Evolutionary conservation across 345 rosid genomes (phyloP).

Genomic region (Arabidopsis arenosa): DNA sequence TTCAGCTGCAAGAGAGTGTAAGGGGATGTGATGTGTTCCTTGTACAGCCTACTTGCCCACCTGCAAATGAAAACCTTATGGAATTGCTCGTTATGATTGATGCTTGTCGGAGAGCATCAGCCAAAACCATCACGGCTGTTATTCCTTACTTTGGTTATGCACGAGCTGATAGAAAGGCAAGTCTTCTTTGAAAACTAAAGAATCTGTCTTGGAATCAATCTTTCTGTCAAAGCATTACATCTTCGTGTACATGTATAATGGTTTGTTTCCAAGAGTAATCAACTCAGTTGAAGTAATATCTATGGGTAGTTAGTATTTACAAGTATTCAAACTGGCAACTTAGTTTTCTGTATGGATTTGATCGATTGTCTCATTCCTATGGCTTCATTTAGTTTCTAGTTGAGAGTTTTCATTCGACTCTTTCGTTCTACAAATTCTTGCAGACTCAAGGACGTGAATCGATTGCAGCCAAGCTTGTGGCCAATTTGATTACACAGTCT

Average conservation of each 20-base stretch:
- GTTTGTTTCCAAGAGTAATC: not conserved
- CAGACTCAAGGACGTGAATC: constrained; percentile 99
- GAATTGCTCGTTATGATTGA: constrained; percentile 95
- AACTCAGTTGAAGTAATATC: not conserved
- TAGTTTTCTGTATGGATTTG: constrained; percentile 12
- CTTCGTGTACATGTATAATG: not conserved
- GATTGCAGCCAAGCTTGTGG: constrained; percentile 69
- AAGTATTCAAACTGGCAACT: not conserved
- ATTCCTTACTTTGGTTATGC: constrained; percentile 99
- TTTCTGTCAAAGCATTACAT: not conserved
- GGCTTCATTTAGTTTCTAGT: constrained; percentile 12
- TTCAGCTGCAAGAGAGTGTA: constrained; percentile 98
- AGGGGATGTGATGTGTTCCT: constrained; percentile 97
- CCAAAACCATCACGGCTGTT: constrained; percentile 89
- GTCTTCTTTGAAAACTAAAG: not conserved
- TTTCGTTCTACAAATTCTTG: constrained; percentile 11
- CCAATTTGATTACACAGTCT: constrained; percentile 61
- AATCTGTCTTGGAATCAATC: not conserved
- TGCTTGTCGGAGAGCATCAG: constrained; percentile 97
- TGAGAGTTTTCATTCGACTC: not conserved
- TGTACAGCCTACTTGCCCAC: constrained; percentile 96
- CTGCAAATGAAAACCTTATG: constrained; percentile 98
- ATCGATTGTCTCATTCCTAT: constrained; percentile 8
- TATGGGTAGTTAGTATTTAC: not conserved
- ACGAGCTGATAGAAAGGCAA: constrained; percentile 96